Evolutionary conservation across 768 basidiomycete species (phyloP).

Genomic region (Kwoniella europaea): DNA sequence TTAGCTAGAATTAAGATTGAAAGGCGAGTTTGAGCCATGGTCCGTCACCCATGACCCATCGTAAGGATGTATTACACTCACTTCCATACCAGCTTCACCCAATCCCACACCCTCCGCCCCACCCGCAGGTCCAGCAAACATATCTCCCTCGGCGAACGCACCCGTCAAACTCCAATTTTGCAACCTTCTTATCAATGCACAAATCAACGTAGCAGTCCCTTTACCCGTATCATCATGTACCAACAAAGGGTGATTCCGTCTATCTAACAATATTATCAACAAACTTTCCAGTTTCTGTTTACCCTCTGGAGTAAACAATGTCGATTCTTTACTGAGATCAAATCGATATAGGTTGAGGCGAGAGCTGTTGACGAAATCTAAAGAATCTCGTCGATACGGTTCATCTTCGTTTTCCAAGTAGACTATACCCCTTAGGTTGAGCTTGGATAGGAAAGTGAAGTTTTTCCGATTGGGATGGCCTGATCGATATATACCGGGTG

Average conservation of each 20-base stretch:
- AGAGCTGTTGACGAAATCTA: slow-evolving; percentile 36
- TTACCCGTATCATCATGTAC: slow-evolving; percentile 54
- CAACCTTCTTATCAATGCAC: slow-evolving; percentile 36
- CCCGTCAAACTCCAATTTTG: slow-evolving; percentile 46
- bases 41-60: not conserved
- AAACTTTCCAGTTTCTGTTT: slow-evolving; percentile 22
- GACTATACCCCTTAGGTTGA: slow-evolving; percentile 53
- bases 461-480: slow-evolving; percentile 58
- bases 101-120: slow-evolving; percentile 50
- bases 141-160: slow-evolving; percentile 44
- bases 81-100: slow-evolving; percentile 51
- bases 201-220: slow-evolving; percentile 34
- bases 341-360: slow-evolving; percentile 35
- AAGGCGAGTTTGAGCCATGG: not conserved
- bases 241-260: slow-evolving; percentile 48
- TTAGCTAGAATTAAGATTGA: not conserved
- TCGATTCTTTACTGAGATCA: slow-evolving; percentile 42
- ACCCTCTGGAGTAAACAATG: slow-evolving; percentile 32
- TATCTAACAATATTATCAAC: slow-evolving; percentile 41
- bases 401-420: slow-evolving; percentile 45
- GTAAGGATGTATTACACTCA: slow-evolving; percentile 17
- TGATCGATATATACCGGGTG: slow-evolving; percentile 49
- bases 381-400: slow-evolving; percentile 45
- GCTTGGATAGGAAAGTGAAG: slow-evolving; percentile 47
- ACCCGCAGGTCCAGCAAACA: slow-evolving; percentile 54